Percentiles rank a stretch among this genome's conserved stretches.
phyloP scores from a whole-genome alignment of 164 flowering plant genomes.

The Liquidambar formosana region DNA sequence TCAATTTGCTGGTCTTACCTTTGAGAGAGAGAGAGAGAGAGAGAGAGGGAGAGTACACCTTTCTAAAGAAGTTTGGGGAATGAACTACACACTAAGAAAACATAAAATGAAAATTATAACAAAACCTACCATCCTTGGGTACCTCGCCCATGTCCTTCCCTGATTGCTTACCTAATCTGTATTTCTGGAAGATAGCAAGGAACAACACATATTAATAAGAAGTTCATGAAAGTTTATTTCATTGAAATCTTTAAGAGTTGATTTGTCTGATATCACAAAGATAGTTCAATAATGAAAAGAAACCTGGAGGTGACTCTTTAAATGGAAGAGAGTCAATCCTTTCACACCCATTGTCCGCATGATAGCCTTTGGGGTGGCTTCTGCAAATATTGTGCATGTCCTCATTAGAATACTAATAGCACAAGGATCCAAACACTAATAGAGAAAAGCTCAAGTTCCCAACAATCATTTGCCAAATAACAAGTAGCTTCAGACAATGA shows the following conservation, averaged over 20 bases:
- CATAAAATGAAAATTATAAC: neutral
- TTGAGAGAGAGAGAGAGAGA: neutral
- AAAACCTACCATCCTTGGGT: slow-evolving; percentile 56
- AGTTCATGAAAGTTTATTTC: neutral
- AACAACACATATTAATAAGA: neutral
- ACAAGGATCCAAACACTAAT: neutral
- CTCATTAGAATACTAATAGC: neutral
- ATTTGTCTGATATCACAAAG: neutral
- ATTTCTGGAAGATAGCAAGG: slow-evolving; percentile 49
- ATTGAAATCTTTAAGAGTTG: neutral
- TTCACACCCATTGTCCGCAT: slow-evolving; percentile 79
- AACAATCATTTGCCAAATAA: too few relatives aligned
- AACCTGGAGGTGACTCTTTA: slow-evolving; percentile 92
- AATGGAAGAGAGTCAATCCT: slow-evolving; percentile 77
- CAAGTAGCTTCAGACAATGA: too few relatives aligned
- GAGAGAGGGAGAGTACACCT: neutral
- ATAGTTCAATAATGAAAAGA: slow-evolving; percentile 4
- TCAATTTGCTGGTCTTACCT: neutral
- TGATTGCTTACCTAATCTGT: slow-evolving; percentile 72
- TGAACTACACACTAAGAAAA: neutral
- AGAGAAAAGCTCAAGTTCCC: neutral
- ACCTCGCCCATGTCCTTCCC: slow-evolving; percentile 58
- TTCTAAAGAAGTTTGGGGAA: neutral
- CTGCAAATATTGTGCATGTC: slow-evolving; percentile 31
- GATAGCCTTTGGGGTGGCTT: slow-evolving; percentile 83